Base-by-base conservation (phyloP, 306 rosid genomes). In the Gynostemma pentaphyllum region DNA sequence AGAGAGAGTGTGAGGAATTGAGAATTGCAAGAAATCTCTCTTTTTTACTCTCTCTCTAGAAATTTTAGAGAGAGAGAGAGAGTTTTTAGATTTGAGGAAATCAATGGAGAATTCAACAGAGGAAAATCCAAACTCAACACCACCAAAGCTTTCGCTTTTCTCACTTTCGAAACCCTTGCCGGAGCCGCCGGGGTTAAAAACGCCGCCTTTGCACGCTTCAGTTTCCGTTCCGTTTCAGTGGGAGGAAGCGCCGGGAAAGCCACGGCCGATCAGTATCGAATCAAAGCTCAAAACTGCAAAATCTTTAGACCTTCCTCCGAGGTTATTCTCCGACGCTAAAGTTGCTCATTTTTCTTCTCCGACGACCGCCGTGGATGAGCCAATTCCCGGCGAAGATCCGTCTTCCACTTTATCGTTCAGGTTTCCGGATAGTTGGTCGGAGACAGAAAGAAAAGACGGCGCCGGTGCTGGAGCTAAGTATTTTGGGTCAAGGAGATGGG, bases 161-260 rank as follows among this genome's bases (percentile, higher is more conserved):
- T 84, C 89, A 1, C 79, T 80, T 10, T 85, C 77, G 0, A 70
- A 7, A 70, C 74, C 66, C 48, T 76, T 75, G 11, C 28, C 64
- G 11, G 77, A 72, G 67, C 52, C 77, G 2, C 62, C 82, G 18
- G 96, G 79, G 18, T 26, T 44, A 61, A n/a, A 59, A 1, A 75
- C 79, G 0, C 90, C 95, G 3, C 90, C 90, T 9, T 75, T 39
- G 12, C 75, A 72, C 41, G 72, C 72, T 1, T 48, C 64, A 11
- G 84, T 82, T 12, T 86, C 99, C 0, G 73, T 92, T 64, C 95
- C 99, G 1, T 92, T 92, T 71, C 81, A 70, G 63, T 92, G 99
- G 99, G 99, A 92, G 66, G 99, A 88, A 64, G 95, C 84, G 13
- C 99, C 99, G 9, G 99, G 99, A n/a, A 92, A 86, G 68, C 99